Evolutionary conservation across 148 eudicot species (phyloP), one percentile per base, ranked within the genome.

Genomic region (Arctostaphylos glauca): DNA sequence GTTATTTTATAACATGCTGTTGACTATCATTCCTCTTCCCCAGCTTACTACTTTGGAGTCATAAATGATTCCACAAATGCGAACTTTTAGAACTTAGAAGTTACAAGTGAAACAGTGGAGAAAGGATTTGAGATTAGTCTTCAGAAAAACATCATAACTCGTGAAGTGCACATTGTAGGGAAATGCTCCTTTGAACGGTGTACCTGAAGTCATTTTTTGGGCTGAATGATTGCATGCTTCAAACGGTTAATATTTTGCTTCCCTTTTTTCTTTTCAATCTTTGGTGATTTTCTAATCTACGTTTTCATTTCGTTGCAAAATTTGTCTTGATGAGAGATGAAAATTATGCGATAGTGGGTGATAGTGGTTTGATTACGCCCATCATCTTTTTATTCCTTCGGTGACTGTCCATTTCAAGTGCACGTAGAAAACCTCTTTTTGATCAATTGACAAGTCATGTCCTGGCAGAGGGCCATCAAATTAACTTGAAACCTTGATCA

Each of bases 401-500:
- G 5, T 62, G 66, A 47, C 53, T n/a, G 18, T 80, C 31, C 43
- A 80, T 38, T 62, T 19, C 52, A 59, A 58, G 12, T 60, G n/a
- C 53, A 46, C 71, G 19, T 56, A n/a, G 10, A 47, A 31, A 68
- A 49, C 55, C 38, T 60, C 10, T 13, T 16, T 9, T 60, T 58
- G 54, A 60, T 44, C 72, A 21, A 21, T 43, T 47, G 15, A 31
- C 53, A 18, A 79, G 25, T 14, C 50, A 76, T 68, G 74, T 48
- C 48, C 73, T 19, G 78, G 59, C 15, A 15, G 3, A 49, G 47
- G 19, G 16, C 25, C 48, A 23, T 72, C 46, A 14, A 80, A 7
- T 49, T 19, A 15, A 31, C 9, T 83, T 15, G 67, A 83, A 52
- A 81, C 48, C 44, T 73, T 55, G 80, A 67, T 82, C 68, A 25